Evolutionary conservation across 2,329 filamentous ascomycete species (phyloP).

Genomic region (Thelonectria rubi): DNA sequence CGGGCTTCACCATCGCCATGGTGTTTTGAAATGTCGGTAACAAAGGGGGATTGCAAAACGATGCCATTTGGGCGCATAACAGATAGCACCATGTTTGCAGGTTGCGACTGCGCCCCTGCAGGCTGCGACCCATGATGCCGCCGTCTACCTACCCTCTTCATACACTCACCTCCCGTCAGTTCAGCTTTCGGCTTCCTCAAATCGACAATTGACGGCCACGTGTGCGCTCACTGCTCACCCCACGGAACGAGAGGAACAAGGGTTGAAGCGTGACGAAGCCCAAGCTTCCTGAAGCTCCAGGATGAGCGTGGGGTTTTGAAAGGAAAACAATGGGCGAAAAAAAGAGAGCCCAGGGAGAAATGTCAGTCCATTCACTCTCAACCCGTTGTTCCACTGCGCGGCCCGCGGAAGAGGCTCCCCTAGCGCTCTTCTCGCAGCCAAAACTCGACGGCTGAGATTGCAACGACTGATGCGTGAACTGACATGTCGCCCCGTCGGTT

Average conservation of each 20-base stretch:
- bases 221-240: constrained; percentile 10
- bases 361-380: constrained; percentile 14
- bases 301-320: constrained; percentile 15
- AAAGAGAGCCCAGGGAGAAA: too few relatives aligned
- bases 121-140: neutral
- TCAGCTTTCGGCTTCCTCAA: constrained; percentile 4
- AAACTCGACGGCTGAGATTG: neutral
- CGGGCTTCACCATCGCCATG: constrained; percentile 4
- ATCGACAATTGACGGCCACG: constrained; percentile 20
- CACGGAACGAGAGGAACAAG: constrained; percentile 16
- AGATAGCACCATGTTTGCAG: neutral
- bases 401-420: constrained; percentile 15
- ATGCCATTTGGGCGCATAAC: neutral
- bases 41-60: neutral
- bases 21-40: constrained; percentile 7
- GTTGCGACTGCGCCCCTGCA: neutral
- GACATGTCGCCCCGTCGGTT: neutral
- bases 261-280: constrained; percentile 7
- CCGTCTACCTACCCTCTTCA: neutral
- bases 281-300: constrained; percentile 18
- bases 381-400: constrained; percentile 19
- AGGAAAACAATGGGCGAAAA: too few relatives aligned
- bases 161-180: neutral
- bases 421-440: constrained; percentile 5
- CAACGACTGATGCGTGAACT: constrained; percentile 12